These are phyloP conservation scores for Agrocybe pediades DNA, from an alignment of 768 basidiomycete species.

Conservation along the genomic window DNA sequence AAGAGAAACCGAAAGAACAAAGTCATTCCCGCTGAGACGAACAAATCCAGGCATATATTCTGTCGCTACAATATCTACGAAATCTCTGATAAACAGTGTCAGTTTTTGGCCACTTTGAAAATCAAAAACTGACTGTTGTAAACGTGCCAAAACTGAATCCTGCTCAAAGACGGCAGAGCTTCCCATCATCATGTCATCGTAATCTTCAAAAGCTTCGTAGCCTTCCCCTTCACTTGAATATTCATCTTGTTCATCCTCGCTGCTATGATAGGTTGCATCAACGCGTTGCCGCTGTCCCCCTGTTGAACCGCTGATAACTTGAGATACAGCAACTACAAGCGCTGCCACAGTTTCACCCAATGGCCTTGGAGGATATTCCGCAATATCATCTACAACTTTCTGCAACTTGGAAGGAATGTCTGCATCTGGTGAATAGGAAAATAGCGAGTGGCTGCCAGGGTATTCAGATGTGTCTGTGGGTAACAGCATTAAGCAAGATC, in stretches of 20 bases:
- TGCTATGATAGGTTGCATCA: slow-evolving; percentile 6
- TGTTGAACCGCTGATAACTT: slow-evolving; percentile 13
- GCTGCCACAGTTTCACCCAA: slow-evolving; percentile 47
- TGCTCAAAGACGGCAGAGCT: slow-evolving; percentile 13
- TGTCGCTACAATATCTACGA: slow-evolving; percentile 56
- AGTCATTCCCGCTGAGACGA: slow-evolving; percentile 49
- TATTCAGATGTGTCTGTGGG: slow-evolving; percentile 65
- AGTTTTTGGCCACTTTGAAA: background rate
- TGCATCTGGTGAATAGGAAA: slow-evolving; percentile 54
- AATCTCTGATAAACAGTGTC: slow-evolving; percentile 44
- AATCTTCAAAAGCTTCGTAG: slow-evolving; percentile 37
- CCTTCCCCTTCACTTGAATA: slow-evolving; percentile 31
- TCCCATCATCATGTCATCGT: slow-evolving; percentile 39
- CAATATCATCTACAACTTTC: slow-evolving; percentile 44
- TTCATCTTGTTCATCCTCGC: slow-evolving; percentile 18
- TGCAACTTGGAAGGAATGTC: slow-evolving; percentile 42
- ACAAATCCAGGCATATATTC: slow-evolving; percentile 64
- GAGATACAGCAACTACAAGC: slow-evolving; percentile 38
- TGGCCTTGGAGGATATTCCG: slow-evolving; percentile 39
- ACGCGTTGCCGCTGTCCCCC: slow-evolving; percentile 15
- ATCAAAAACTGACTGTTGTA: slow-evolving; percentile 31
- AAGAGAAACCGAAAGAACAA: slow-evolving; percentile 57
- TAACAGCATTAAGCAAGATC: background rate
- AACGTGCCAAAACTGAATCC: slow-evolving; percentile 23
- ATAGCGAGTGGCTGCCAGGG: slow-evolving; percentile 56